Conservation (phyloP, 441 rosid genomes). For the Gossypium trilobum region DNA sequence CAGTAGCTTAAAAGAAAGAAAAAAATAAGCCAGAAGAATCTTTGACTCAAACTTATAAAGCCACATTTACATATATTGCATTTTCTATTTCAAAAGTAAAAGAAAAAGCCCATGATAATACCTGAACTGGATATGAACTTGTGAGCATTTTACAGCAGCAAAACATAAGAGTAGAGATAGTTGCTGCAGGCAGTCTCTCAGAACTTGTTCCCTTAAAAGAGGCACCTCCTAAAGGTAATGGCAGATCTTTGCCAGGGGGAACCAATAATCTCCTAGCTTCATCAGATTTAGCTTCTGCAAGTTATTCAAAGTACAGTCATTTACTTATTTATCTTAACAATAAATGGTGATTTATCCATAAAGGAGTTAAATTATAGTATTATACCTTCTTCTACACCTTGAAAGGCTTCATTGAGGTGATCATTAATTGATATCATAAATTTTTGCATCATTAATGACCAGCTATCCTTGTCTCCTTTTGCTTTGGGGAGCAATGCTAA, state of each 20-base stretch:
- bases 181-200: conserved; percentile 33
- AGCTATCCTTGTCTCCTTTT: conserved; percentile 65
- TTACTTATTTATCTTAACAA: background rate
- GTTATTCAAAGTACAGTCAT: conserved; percentile 7
- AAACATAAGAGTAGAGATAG: conserved; percentile 45
- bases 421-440: conserved; percentile 48
- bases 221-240: conserved; percentile 40
- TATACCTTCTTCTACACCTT: conserved; percentile 77
- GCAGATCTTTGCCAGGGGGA: conserved; percentile 63
- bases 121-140: conserved; percentile 61
- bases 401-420: conserved; percentile 52
- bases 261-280: conserved; percentile 54
- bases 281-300: conserved; percentile 48
- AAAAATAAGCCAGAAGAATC: background rate
- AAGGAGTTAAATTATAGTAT: conserved; percentile 2
- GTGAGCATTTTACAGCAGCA: conserved; percentile 59
- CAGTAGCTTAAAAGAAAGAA: background rate
- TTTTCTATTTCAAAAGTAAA: conserved; percentile 8
- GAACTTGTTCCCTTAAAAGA: conserved; percentile 35
- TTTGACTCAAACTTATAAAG: background rate
- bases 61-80: background rate
- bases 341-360: conserved; percentile 11
- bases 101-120: conserved; percentile 21
- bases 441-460: conserved; percentile 68
- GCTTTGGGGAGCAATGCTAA: conserved; percentile 77